Evolutionary conservation across 257 asterid species (phyloP), one percentile per base, ranked within the genome.

Genomic region (Ophiorrhiza pumila): DNA sequence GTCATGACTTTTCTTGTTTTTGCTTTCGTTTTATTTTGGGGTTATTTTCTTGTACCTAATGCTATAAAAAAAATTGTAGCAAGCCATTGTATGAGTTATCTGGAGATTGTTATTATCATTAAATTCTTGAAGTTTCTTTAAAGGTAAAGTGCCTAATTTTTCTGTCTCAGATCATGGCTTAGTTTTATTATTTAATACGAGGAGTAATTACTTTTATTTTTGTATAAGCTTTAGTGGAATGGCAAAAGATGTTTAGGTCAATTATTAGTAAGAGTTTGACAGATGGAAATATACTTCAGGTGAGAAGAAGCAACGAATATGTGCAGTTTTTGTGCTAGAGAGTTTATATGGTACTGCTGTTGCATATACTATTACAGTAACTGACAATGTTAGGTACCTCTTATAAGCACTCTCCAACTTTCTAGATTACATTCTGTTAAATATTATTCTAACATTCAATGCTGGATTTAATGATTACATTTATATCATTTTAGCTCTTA

Each of bases 311-410:
- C 82, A 72, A n/a, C 75, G 71, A 56, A 41, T 78, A 5, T 80
- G 85, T 70, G 85, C 80, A 50, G 41, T 81, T 74, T 53, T 83
- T 53, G 74, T 81, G 58, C 79, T 74, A 20, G 71, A 80, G 71
- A 73, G 74, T 47, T 78, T 83, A 75, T 60, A 78, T 71, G 83
- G 83, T 72, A n/a, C 73, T 32, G 83, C 80, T 7, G 74, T 83
- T 41, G 87, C 83, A 17, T 83, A 83, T 61, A 78, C 87, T 35
- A 83, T 83, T 31, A 73, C 87, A 34, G 77, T 64, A n/a, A 42
- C 77, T 35, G 71, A 73, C 12, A 73, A 71, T 73, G 55, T 62
- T 15, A 73, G 71, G 77, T 73, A 32, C n/a, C 13, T n/a, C 41
- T 58, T 29, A n/a, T 31, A 29, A 13, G 65, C 41, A 59, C n/a